Evolutionary conservation across 108 stramenopile species (phyloP).

Genomic region (Cyclotella cryptica): DNA sequence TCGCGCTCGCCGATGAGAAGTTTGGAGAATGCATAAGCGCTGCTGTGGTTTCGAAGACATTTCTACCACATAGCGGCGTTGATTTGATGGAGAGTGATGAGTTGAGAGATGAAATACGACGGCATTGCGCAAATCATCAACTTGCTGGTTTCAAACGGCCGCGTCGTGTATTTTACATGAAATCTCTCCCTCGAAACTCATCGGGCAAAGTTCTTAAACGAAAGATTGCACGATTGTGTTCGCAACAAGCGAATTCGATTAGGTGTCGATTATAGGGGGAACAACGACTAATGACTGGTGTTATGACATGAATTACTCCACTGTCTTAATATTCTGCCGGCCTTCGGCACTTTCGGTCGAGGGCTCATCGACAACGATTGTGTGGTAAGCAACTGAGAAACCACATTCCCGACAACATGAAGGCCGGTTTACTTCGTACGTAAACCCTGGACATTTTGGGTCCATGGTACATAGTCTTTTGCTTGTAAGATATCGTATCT

Average conservation of each 20-base stretch:
- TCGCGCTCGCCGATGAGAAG: constrained; percentile 70
- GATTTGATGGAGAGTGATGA: constrained; percentile 17
- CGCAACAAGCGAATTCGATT: neutral
- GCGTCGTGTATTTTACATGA: constrained; percentile 52
- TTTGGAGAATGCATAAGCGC: constrained; percentile 83
- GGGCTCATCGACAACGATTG: constrained; percentile 45
- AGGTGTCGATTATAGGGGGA: neutral
- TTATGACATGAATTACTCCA: neutral
- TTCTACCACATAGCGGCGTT: neutral
- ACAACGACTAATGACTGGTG: too few relatives aligned
- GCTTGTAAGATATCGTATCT: constrained; percentile 46
- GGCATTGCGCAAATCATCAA: constrained; percentile 59
- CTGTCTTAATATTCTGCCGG: neutral
- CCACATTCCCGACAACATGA: constrained; percentile 49
- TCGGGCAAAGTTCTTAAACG: constrained; percentile 83
- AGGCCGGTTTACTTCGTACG: constrained; percentile 39
- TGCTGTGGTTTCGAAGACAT: constrained; percentile 57
- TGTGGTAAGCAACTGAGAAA: constrained; percentile 42
- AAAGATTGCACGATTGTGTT: constrained; percentile 21
- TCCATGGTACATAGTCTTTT: constrained; percentile 53
- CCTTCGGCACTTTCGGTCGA: neutral
- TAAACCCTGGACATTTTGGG: constrained; percentile 48
- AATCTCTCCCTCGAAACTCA: constrained; percentile 71
- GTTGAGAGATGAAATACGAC: constrained; percentile 30
- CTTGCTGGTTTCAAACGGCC: constrained; percentile 83